Base-by-base conservation (phyloP, 495 filamentous ascomycete species). In the Xylaria intraflava region DNA sequence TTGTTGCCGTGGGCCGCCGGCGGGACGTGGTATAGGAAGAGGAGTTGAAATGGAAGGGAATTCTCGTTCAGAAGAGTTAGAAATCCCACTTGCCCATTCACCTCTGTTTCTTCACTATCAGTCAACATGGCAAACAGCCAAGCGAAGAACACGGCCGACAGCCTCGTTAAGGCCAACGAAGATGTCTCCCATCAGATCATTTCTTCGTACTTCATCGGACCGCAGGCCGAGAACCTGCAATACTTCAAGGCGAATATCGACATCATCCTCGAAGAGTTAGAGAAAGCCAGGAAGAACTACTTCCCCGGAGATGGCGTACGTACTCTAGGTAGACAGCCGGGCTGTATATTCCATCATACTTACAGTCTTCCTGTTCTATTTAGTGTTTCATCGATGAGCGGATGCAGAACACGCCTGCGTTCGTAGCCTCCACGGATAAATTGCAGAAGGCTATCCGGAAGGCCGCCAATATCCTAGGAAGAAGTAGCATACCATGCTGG, bases 401-500 rank as follows among this genome's bases (percentile, higher is more conserved):
- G 17, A 61, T 62, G 16, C 63, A 62, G 40, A 39, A 54, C 9
- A 66, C 71, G 0, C 35, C 47, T 3, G 57, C 58, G 2, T 74
- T 71, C 50, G 31, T 60, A 14, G 51, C 55, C 19, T 47, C 58
- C 12, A 62, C 60, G 20, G 52, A 52, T 33, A 68, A 66, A 43
- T 53, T 70, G 30, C 36, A 44, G 38, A 62, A 53, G 16, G 62
- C 66, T 9, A 58, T 66, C 27, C 50, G 51, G 8, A 46, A 58
- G 41, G 49, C 51, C 12, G 27, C 53, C 6, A 46, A 36, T 6
- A 45, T 56, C 35, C 51, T 77, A 4, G 66, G 66, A 4, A 56
- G 63, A 39, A 58, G 71, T 50, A 70, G 65, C 9, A 64, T 77
- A 26, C 73, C 76, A 0, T 73, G 72, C 53, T 79, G 68, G 68